Conservation (phyloP, 192 early-diverging fungal genomes). For the Entomortierella chlamydospora region DNA sequence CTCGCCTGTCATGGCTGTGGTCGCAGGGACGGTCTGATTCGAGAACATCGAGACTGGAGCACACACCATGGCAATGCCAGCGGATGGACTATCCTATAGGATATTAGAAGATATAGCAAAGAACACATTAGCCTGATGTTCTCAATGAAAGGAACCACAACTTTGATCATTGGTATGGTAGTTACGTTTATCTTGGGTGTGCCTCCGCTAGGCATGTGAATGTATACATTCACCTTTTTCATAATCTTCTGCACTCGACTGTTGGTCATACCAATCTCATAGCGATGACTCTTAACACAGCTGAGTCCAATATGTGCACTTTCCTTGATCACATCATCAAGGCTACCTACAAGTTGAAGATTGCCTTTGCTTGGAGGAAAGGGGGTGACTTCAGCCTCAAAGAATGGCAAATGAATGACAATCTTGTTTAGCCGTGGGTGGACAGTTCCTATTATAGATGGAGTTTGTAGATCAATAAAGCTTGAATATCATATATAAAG, state of each 20-base stretch:
- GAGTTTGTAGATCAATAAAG: neutral
- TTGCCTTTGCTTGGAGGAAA: slow-evolving; percentile 71
- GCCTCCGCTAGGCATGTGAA: slow-evolving; percentile 88
- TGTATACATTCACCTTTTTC: slow-evolving; percentile 77
- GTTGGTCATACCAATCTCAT: slow-evolving; percentile 64
- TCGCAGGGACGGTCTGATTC: slow-evolving; percentile 62
- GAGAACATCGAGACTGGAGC: slow-evolving; percentile 83
- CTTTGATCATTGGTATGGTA: too few relatives aligned
- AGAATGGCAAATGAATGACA: slow-evolving; percentile 57
- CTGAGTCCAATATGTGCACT: slow-evolving; percentile 80
- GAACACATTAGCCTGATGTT: neutral
- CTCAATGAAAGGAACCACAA: neutral
- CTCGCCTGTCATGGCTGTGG: slow-evolving; percentile 88
- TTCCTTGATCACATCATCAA: slow-evolving; percentile 91
- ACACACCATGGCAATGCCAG: slow-evolving; percentile 77
- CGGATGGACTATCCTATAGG: slow-evolving; percentile 79
- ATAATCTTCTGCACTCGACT: slow-evolving; percentile 59
- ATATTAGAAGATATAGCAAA: slow-evolving; percentile 37
- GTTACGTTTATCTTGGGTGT: slow-evolving; percentile 73
- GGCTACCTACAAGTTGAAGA: slow-evolving; percentile 71
- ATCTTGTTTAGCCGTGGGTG: slow-evolving; percentile 68
- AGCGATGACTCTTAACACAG: slow-evolving; percentile 80
- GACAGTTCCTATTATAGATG: slow-evolving; percentile 56
- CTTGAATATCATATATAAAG: too few relatives aligned
- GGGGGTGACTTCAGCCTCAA: slow-evolving; percentile 64